Evolutionary conservation across 1,139 yeast species (phyloP), one percentile per base, ranked within the genome.

Genomic region (Yamadazyma kanchanaburiensis): DNA sequence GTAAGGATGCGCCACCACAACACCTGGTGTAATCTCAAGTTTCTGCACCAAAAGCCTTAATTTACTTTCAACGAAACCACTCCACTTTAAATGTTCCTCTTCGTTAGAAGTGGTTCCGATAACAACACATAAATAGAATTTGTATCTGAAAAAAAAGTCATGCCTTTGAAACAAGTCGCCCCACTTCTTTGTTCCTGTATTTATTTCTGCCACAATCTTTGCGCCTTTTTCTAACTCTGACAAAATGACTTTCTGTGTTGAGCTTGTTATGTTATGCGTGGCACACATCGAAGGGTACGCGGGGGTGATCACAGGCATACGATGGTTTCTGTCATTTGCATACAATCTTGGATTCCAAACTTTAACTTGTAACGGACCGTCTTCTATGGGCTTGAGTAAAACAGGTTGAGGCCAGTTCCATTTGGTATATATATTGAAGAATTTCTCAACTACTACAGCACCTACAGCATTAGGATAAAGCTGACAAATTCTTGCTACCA

Each of bases 391-490:
- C 49, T 88, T 89, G 32, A 91, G 65, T 27, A 91, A 64, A 2
- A 91, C 97, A 0, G 99, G 99, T 53, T 91, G 96, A 1, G 99
- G 99, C 99, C 99, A 91, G 45, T 76, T 80, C 99, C 99, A 91
- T 53, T 86, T 76, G 1, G 88, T 60, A 43, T 86, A 74, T 37
- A 94, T 88, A 40, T 80, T 74, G 60, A 91, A 94, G 53, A 91
- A 91, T 51, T 88, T 86, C 37, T 84, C 80, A 10, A 91, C 81
- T 33, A 91, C 81, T 1, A 86, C 88, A 0, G 97, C 89, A 40
- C 96, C 82, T 7, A 88, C 94, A 0, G 97, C 95, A 57, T 89
- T 89, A 2, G 99, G 99, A 51, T 89, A 94, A 25, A 91, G 60
- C 52, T 91, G 99, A 55, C 98, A 91, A 20, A 91, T 88, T 48